These are phyloP conservation scores for Periconia sp. DNA, from an alignment of 2,329 filamentous ascomycete genomes.

Conservation along the genomic window DNA sequence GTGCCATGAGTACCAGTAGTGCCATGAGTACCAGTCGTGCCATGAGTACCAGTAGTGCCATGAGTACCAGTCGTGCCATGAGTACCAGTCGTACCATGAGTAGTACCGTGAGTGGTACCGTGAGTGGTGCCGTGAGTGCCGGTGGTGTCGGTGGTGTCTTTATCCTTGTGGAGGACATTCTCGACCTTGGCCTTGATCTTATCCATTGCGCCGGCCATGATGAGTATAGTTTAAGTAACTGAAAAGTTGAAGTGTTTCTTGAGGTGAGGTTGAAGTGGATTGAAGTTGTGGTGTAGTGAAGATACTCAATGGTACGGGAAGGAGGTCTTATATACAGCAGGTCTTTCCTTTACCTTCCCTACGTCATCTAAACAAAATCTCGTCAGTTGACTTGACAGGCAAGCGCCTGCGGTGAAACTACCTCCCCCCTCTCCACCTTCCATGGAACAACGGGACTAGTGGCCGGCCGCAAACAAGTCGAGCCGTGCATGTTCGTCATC, in stretches of 20 bases:
- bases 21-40: background rate
- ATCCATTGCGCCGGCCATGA: conserved; percentile 38
- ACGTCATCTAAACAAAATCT: conserved; percentile 10
- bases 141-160: conserved; percentile 24
- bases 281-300: conserved; percentile 16
- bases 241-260: conserved; percentile 6
- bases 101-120: too few relatives aligned
- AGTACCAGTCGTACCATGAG: conserved; percentile 7
- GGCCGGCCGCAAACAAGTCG: conserved; percentile 5
- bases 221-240: conserved; percentile 12
- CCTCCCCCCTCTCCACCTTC: background rate
- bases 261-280: conserved; percentile 7
- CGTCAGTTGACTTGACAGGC: conserved; percentile 1
- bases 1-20: conserved; percentile 16
- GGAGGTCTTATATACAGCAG: conserved; percentile 9
- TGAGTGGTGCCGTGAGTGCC: conserved; percentile 12
- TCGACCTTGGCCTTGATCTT: conserved; percentile 49
- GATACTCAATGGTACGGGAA: conserved; percentile 4
- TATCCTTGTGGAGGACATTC: conserved; percentile 44
- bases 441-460: conserved; percentile 2
- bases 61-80: conserved; percentile 5
- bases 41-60: conserved; percentile 16
- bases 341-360: background rate
- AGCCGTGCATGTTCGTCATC: background rate
- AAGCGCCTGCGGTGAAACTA: conserved; percentile 13